phyloP scores from a whole-genome alignment of 202 grass and related monocot species.

The Panicum hallii region DNA sequence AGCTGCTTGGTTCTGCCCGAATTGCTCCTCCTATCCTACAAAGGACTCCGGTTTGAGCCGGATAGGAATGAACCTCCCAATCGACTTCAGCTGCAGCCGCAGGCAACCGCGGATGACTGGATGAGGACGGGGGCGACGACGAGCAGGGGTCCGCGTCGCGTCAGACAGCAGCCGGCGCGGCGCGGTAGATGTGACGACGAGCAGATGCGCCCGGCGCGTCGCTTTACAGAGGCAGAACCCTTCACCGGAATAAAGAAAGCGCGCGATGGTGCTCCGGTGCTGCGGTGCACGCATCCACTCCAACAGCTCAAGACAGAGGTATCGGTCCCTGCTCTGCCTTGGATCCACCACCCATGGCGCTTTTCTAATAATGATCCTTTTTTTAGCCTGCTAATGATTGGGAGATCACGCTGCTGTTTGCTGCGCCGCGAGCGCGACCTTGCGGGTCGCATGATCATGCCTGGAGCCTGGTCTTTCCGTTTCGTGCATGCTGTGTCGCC shows the following conservation, averaged over 20 bases:
- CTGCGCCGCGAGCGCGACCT: neutral
- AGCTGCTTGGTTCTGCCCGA: neutral
- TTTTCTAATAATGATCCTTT: neutral
- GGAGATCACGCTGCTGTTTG: neutral
- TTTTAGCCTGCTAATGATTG: neutral
- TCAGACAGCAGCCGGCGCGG: neutral
- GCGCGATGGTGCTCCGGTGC: too few relatives aligned
- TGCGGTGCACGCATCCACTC: neutral
- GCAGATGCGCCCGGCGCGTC: neutral
- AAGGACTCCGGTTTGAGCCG: neutral
- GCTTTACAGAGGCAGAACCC: neutral
- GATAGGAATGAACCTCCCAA: neutral
- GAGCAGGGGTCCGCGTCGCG: neutral
- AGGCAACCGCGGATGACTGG: neutral
- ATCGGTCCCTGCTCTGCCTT: neutral
- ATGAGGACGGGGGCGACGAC: neutral
- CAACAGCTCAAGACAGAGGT: neutral
- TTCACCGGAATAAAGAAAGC: neutral
- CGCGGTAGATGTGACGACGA: neutral
- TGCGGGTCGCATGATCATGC: neutral
- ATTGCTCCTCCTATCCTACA: neutral
- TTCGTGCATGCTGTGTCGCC: neutral
- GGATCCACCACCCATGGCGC: neutral
- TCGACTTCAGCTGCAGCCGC: neutral
- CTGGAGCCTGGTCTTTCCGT: neutral